Conservation (phyloP, 495 filamentous ascomycete genomes). For the Aspergillus cristatus region DNA sequence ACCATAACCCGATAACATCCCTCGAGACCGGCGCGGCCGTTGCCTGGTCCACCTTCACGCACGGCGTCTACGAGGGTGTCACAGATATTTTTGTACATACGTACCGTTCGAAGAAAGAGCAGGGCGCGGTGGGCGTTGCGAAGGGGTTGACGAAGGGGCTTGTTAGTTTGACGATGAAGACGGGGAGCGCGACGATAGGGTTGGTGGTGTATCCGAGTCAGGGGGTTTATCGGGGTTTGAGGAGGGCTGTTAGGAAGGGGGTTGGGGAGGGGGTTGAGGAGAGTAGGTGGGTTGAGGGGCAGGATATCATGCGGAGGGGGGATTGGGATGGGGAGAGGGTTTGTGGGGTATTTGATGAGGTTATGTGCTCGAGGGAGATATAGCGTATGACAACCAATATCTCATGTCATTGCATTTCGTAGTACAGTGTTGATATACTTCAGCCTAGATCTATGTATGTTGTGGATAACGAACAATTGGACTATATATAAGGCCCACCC, state of each 20-base stretch:
- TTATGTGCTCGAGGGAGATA: too few relatives aligned
- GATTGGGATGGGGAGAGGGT: too few relatives aligned
- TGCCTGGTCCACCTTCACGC: not conserved
- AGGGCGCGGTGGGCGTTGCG: not conserved
- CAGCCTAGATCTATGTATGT: too few relatives aligned
- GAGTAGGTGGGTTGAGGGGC: not conserved
- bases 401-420: too few relatives aligned
- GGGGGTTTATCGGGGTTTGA: conserved; percentile 1
- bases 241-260: not conserved
- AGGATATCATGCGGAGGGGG: too few relatives aligned
- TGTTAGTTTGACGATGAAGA: conserved; percentile 1
- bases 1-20: too few relatives aligned
- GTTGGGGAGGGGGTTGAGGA: not conserved
- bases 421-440: too few relatives aligned
- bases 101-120: not conserved
- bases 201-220: conserved; percentile 1
- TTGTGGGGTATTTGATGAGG: too few relatives aligned
- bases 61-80: not conserved
- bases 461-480: too few relatives aligned
- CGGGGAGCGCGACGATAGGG: not conserved
- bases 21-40: not conserved
- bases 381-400: too few relatives aligned
- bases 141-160: not conserved
- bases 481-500: too few relatives aligned
- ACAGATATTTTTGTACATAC: conserved; percentile 1